Percentiles rank a stretch among this genome's conserved stretches.
Evolutionary conservation across 768 basidiomycete genomes (phyloP).

Genomic region (Russula foetens): DNA sequence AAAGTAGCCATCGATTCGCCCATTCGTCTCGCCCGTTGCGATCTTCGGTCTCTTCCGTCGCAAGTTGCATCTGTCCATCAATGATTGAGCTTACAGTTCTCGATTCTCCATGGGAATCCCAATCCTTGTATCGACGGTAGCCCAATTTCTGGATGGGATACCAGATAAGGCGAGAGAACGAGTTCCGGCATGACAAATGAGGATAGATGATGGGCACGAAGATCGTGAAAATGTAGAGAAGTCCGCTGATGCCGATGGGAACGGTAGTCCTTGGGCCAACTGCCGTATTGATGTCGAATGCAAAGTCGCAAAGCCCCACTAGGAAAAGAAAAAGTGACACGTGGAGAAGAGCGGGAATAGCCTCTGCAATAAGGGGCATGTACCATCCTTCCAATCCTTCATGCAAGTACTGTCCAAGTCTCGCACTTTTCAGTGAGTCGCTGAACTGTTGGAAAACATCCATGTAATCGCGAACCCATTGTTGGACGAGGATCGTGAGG

Average conservation of each 20-base stretch:
- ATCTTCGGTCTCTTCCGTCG: not conserved
- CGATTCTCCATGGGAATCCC: not conserved
- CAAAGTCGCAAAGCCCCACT: too few species aligned
- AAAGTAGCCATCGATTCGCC: not conserved
- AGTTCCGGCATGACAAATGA: not conserved
- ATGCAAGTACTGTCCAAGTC: not conserved
- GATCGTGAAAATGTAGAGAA: too few species aligned
- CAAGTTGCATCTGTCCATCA: not conserved
- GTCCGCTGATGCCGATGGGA: too few species aligned
- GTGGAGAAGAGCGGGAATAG: too few species aligned
- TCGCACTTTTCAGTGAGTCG: not conserved
- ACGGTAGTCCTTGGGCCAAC: too few species aligned
- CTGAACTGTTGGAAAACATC: not conserved
- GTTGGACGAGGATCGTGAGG: not conserved
- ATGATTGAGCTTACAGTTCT: not conserved
- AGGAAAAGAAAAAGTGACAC: too few species aligned
- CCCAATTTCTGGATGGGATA: not conserved
- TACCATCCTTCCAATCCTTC: not conserved
- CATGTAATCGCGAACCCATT: not conserved
- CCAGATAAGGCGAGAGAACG: not conserved
- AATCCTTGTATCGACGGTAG: too few species aligned
- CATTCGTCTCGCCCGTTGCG: not conserved
- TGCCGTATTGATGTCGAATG: too few species aligned
- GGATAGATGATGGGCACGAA: too few species aligned
- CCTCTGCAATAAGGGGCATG: too few species aligned